Percentiles rank a stretch among this genome's conserved stretches.
phyloP scores from a whole-genome alignment of 2,329 filamentous ascomycete genomes.

The Ceratocystis smalleyi region DNA sequence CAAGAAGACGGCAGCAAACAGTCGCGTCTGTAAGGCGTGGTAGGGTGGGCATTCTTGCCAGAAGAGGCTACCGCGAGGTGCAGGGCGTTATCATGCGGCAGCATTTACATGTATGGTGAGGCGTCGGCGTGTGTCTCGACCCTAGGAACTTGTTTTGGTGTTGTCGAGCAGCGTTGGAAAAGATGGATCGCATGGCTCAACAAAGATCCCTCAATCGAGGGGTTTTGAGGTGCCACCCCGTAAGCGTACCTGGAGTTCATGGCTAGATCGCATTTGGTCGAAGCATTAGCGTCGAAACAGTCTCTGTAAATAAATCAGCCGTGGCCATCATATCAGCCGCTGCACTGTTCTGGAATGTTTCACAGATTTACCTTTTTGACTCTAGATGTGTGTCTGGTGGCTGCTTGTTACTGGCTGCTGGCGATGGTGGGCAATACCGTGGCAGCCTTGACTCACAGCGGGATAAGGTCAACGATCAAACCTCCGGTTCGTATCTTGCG shows the following conservation, averaged over 20 bases:
- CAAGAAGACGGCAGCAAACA: neutral
- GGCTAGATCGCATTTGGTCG: neutral
- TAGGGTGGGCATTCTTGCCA: neutral
- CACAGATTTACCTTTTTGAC: neutral
- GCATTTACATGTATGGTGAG: neutral
- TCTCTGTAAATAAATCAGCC: neutral
- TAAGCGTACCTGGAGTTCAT: neutral
- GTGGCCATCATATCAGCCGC: neutral
- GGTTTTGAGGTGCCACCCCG: neutral
- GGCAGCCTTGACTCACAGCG: neutral
- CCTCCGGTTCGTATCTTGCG: neutral
- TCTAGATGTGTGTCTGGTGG: too few relatives aligned
- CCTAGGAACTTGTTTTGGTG: neutral
- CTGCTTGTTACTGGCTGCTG: neutral
- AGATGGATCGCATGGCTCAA: neutral
- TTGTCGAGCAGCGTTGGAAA: neutral
- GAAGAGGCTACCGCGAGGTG: neutral
- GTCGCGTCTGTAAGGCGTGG: neutral
- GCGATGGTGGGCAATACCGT: neutral
- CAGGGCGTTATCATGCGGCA: neutral
- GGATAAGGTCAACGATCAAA: neutral
- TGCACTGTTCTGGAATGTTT: neutral
- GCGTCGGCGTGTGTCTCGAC: neutral
- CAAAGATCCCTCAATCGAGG: neutral
- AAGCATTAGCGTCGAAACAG: neutral